Evolutionary conservation across 208 protist species (phyloP), one percentile per base, ranked within the genome.

Genomic region (Wallacemonas sp.): DNA sequence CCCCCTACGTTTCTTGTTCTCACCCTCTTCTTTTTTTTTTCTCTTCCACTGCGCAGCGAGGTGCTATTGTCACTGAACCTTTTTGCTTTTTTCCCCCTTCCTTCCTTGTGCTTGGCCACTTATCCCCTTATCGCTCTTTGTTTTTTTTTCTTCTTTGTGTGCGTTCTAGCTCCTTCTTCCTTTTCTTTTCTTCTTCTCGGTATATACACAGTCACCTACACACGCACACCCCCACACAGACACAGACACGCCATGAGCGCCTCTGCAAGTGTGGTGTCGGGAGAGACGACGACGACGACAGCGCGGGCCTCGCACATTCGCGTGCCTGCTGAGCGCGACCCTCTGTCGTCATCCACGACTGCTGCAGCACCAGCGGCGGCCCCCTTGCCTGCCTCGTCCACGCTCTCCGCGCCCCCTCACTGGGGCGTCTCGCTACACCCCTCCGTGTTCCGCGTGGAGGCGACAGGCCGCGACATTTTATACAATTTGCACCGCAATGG

Each of bases 351-450:
- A n/a, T n/a, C n/a, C n/a, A n/a, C n/a, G n/a, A n/a, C n/a, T n/a
- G n/a, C n/a, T n/a, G n/a, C 38, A 42, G n/a, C 45, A 23, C 20
- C 48, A 7, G 3, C 48, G 2, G 4, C 52, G 31, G 7, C 22
- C 32, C 23, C 31, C 12, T 33, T 29, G 11, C 3, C 29, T 33
- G 12, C 18, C 5, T 20, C 52, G 14, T 23, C 32, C 16, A 29
- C 52, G 16, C 14, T 14, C 3, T 18, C 7, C 5, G n/a, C 14
- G 4, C 52, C 52, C 18, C 52, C 52, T 22, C 52, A 64, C 44
- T 71, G 66, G 66, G 66, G 66, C 7, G 66, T 71, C 28, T 71
- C 7, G 16, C 39, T 71, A 5, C 66, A 71, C 31, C 57, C 66
- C 2, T 71, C 55, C 20, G 55, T 71, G 20, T 71, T 71, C 25